Evolutionary conservation across 148 eudicot genomes (phyloP).

Genomic region (Chenopodium quinoa): DNA sequence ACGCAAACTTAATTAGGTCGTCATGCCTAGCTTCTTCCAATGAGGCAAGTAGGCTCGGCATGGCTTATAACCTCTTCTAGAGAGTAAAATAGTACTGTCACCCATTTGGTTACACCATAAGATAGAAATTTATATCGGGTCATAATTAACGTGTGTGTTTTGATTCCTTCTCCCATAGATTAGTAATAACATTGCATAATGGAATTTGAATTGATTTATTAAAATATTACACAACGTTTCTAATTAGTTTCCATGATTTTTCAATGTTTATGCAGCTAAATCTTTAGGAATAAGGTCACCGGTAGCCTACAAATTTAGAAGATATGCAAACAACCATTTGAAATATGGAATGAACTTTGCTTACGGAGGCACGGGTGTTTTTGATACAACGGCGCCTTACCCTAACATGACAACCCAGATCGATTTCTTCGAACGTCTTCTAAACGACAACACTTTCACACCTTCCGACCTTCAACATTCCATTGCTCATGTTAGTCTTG

Average conservation of each 20-base stretch:
- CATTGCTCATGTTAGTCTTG: conserved; percentile 49
- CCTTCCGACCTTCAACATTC: conserved; percentile 44
- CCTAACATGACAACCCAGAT: conserved; percentile 91
- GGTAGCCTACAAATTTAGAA: conserved; percentile 41
- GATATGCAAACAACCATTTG: conserved; percentile 15
- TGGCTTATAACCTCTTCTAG: too few species aligned
- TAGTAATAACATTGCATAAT: too few species aligned
- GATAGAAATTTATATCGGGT: too few species aligned
- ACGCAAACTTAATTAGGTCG: too few species aligned
- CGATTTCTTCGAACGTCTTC: conserved; percentile 48
- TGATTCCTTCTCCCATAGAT: too few species aligned
- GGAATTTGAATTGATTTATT: too few species aligned
- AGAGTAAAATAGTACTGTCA: too few species aligned
- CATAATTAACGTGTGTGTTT: too few species aligned
- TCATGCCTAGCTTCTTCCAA: too few species aligned
- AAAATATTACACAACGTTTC: background rate
- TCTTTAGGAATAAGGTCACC: conserved; percentile 57
- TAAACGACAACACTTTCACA: conserved; percentile 34
- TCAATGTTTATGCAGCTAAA: conserved; percentile 39
- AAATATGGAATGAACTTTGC: conserved; percentile 72
- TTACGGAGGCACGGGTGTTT: conserved; percentile 79
- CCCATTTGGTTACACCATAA: too few species aligned
- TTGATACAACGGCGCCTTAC: conserved; percentile 36
- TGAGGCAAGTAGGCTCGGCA: too few species aligned
- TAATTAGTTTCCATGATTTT: background rate